Conservation (phyloP, 1,284 basidiomycete species). For the Lentinus polychrous region DNA sequence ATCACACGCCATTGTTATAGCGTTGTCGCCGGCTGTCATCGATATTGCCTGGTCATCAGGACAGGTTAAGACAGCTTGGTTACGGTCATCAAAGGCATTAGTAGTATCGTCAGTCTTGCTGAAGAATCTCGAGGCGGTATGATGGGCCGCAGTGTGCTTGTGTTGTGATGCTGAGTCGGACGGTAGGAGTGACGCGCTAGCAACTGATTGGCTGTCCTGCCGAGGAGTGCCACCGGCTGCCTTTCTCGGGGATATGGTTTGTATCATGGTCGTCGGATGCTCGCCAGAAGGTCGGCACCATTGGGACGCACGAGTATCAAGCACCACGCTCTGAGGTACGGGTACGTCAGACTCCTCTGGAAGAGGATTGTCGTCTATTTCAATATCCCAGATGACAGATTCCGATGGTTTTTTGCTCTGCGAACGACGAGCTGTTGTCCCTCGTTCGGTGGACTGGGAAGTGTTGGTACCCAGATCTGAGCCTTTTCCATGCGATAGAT, state of each 20-base stretch:
- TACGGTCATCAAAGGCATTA: not conserved
- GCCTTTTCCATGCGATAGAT: no score
- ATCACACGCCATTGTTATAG: no score
- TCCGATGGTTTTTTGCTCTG: not conserved
- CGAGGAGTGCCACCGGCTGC: not conserved
- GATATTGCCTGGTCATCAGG: not conserved
- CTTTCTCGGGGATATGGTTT: not conserved
- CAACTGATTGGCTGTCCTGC: not conserved
- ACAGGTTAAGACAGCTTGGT: not conserved
- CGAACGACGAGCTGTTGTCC: not conserved
- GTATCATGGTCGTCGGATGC: not conserved
- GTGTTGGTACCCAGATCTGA: no score
- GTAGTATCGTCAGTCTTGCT: not conserved
- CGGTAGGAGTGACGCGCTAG: constrained; percentile 36
- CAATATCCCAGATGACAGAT: constrained; percentile 66
- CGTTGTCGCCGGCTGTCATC: not conserved
- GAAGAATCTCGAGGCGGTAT: not conserved
- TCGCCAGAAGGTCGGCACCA: constrained; percentile 7
- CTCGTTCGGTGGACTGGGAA: not conserved
- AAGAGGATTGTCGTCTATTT: constrained; percentile 28
- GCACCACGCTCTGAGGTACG: constrained; percentile 15
- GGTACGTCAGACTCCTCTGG: not conserved
- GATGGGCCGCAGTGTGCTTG: constrained; percentile 3
- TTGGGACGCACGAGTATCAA: constrained; percentile 17
- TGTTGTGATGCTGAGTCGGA: constrained; percentile 37